phyloP scores from a whole-genome alignment of 2,329 filamentous ascomycete species.

The Waltergamsia citrina region DNA sequence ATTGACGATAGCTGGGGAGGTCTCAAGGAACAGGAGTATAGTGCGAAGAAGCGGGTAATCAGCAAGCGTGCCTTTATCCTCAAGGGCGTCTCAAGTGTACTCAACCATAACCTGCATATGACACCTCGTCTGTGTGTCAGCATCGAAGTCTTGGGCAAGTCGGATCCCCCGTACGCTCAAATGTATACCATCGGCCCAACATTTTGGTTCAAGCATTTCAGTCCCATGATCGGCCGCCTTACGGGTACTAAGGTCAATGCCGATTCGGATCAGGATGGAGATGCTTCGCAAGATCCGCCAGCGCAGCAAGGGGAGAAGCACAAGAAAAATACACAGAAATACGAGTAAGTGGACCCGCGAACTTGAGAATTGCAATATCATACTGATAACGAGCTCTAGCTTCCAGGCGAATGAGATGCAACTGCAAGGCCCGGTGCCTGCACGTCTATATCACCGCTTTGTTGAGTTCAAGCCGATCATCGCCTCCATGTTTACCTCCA shows the following conservation, averaged over 20 bases:
- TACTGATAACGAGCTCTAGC: constrained; percentile 28
- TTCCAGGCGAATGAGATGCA: constrained; percentile 94
- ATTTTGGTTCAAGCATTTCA: constrained; percentile 75
- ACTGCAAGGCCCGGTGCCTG: constrained; percentile 71
- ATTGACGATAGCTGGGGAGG: constrained; percentile 61
- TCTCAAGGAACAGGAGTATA: constrained; percentile 53
- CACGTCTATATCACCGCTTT: constrained; percentile 77
- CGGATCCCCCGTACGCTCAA: constrained; percentile 56
- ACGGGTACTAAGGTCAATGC: constrained; percentile 61
- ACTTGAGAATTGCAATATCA: background rate
- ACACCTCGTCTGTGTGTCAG: constrained; percentile 64
- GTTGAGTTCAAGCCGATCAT: constrained; percentile 91
- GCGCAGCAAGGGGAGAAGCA: constrained; percentile 16
- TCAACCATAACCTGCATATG: constrained; percentile 54
- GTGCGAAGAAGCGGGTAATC: constrained; percentile 73
- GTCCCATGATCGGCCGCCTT: constrained; percentile 77
- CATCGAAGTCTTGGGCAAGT: constrained; percentile 68
- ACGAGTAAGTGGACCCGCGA: constrained; percentile 50
- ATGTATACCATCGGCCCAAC: constrained; percentile 74
- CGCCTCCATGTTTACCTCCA: constrained; percentile 74
- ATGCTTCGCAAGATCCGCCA: constrained; percentile 6
- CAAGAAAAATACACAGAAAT: constrained; percentile 51
- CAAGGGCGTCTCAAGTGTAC: constrained; percentile 55
- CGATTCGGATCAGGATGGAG: constrained; percentile 33
- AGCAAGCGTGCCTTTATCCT: constrained; percentile 81